phyloP scores from a whole-genome alignment of 2,329 filamentous ascomycete species.

The Pestalotiopsis sp. region DNA sequence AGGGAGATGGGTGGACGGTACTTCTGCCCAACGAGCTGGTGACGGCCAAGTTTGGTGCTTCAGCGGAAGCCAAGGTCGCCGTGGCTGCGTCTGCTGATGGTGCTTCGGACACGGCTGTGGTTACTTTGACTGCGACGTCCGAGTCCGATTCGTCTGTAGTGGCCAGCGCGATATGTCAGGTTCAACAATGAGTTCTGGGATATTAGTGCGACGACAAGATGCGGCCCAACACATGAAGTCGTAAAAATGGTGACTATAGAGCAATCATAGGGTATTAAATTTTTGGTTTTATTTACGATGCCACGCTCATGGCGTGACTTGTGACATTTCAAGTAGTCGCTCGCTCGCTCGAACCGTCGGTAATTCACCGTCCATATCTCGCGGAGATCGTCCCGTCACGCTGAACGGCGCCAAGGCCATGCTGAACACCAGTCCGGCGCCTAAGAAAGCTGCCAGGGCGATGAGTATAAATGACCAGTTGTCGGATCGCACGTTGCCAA shows the following conservation, averaged over 20 bases:
- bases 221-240: too few species aligned
- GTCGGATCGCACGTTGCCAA: conserved; percentile 1
- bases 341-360: background rate
- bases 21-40: conserved; percentile 45
- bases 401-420: background rate
- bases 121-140: conserved; percentile 47
- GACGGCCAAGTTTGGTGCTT: conserved; percentile 43
- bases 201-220: background rate
- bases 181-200: conserved; percentile 26
- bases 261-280: background rate
- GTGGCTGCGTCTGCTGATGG: conserved; percentile 35
- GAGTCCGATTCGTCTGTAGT: conserved; percentile 42
- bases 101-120: conserved; percentile 37
- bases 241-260: too few species aligned
- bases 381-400: background rate
- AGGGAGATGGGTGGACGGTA: conserved; percentile 49
- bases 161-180: conserved; percentile 34
- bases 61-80: conserved; percentile 42
- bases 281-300: background rate
- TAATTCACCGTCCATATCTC: background rate
- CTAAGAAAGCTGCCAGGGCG: background rate
- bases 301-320: background rate
- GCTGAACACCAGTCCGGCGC: background rate
- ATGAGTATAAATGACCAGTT: conserved; percentile 12
- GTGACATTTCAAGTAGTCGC: background rate